These are phyloP conservation scores for Globisporangium paroecandrum DNA, from an alignment of 352 stramenopile genomes.

Conservation along the genomic window DNA sequence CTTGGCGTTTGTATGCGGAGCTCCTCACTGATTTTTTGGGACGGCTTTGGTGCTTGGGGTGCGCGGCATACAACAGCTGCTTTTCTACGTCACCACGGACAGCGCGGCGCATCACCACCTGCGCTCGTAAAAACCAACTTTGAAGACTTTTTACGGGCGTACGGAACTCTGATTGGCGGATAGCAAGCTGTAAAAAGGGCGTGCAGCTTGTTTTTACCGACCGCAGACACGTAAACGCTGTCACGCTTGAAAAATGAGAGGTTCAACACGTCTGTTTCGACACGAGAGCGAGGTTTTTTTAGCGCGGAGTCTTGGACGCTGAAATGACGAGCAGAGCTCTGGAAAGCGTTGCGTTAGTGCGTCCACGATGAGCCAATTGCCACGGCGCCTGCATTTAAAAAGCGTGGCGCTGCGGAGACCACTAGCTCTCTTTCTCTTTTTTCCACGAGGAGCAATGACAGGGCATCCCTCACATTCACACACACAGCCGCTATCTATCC, in stretches of 20 bases:
- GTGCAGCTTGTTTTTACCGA: constrained; percentile 5
- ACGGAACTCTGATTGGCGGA: not conserved
- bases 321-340: not conserved
- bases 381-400: no score
- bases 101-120: constrained; percentile 6
- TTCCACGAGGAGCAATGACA: not conserved
- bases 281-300: not conserved
- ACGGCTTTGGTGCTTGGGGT: constrained; percentile 13
- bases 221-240: constrained; percentile 7
- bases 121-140: not conserved
- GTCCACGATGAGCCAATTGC: not conserved
- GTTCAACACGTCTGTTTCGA: constrained; percentile 6
- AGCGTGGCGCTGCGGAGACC: no score
- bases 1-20: not conserved
- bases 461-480: not conserved
- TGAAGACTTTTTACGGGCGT: constrained; percentile 2
- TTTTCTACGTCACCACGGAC: constrained; percentile 13
- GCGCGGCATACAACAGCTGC: not conserved
- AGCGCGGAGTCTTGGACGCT: no score
- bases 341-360: not conserved
- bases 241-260: constrained; percentile 10
- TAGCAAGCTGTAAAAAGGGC: not conserved
- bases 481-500: not conserved
- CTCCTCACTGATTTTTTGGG: not conserved
- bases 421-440: not conserved